Evolutionary conservation across 805 yeast species (phyloP), one percentile per base, ranked within the genome.

Genomic region (Vanderwaltozyma verrucispora): DNA sequence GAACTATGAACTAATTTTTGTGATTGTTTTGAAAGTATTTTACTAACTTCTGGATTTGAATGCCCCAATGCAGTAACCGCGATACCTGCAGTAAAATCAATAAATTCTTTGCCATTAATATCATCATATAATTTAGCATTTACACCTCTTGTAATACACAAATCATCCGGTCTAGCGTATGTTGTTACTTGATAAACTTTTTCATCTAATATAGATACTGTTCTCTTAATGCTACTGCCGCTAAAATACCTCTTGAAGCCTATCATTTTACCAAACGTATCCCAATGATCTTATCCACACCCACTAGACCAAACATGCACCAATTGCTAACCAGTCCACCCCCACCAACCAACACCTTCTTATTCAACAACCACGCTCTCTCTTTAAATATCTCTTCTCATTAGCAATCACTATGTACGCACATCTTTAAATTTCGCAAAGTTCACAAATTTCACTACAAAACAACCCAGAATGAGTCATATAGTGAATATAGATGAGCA

Each of bases 11-110:
- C 68, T 48, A 89, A 65, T 9, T 77, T 77, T 24, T 58, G 56
- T 1, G 87, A 75, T 63, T 92, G 98, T 30, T 81, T 80, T 40
- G 63, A 60, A 43, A 87, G 57, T 42, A 92, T 74, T 38, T 80
- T 65, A 6, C 94, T 72, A 27, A 92, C 71, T 44, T 77, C 80
- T 4, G 77, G 75, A 49, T 92, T 72, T 19, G 87, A 67, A 55
- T 92, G 97, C 2, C 98, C 98, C 45, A 92, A 66, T 1, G 84
- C 80, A n/a, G 95, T 89, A 13, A 92, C 98, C 1, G 98, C 97
- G 48, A 92, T 89, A 37, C 98, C 98, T 2, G 96, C 87, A 1
- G 89, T 79, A 62, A 92, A 89, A 56, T 92, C 98, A 35, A 92
- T 69, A 53, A 80, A 92, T 55, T 80, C 71, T 28, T 75, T 69